Evolutionary conservation across 371 early-diverging fungal species (phyloP).

Genomic region (Conidiobolus incongruus): DNA sequence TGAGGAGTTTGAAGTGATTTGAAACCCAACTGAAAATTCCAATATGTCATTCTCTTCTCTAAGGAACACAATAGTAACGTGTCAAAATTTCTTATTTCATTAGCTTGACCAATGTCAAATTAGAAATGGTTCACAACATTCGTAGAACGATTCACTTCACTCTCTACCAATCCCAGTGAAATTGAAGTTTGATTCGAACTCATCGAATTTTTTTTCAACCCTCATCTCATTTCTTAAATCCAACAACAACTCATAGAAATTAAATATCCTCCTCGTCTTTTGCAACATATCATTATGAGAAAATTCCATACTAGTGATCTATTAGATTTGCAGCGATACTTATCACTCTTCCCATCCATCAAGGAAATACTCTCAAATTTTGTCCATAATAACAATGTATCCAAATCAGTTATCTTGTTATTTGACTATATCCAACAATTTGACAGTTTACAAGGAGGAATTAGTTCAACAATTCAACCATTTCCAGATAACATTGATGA

Average conservation of each 20-base stretch:
- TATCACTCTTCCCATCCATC: constrained; percentile 10
- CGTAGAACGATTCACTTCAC: constrained; percentile 45
- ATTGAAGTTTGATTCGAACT: constrained; percentile 40
- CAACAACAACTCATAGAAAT: constrained; percentile 20
- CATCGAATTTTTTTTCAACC: constrained; percentile 34
- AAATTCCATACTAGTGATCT: constrained; percentile 38
- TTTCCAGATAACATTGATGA: too few species aligned
- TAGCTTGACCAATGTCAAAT: constrained; percentile 54
- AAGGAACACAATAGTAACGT: too few species aligned
- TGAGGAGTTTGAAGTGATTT: constrained; percentile 28
- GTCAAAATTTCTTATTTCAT: constrained; percentile 15
- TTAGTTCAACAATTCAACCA: too few species aligned
- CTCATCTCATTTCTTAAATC: constrained; percentile 22
- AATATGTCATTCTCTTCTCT: too few species aligned
- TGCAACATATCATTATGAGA: constrained; percentile 39
- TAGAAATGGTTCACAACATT: constrained; percentile 48
- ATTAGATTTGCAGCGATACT: constrained; percentile 18
- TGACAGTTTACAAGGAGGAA: too few species aligned
- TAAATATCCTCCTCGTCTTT: constrained; percentile 41
- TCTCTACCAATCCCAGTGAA: constrained; percentile 22
- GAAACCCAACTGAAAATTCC: constrained; percentile 7
- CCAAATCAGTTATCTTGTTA: too few species aligned
- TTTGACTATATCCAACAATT: too few species aligned
- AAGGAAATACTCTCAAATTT: constrained; percentile 9
- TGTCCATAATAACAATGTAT: not conserved